phyloP scores from a whole-genome alignment of 495 filamentous ascomycete genomes.

The Penicillium salamii region DNA sequence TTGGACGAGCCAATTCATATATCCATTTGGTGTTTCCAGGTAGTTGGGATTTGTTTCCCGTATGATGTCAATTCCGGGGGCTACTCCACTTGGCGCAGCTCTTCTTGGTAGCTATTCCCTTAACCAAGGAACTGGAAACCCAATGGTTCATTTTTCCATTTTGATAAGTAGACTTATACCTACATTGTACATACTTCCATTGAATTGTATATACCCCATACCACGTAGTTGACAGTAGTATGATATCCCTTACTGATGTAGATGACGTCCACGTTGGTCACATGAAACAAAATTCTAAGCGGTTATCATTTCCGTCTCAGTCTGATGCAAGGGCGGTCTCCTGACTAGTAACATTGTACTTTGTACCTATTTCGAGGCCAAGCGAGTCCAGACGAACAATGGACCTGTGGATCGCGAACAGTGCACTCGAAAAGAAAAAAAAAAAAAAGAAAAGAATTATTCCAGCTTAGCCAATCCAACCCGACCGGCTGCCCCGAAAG shows the following conservation, averaged over 20 bases:
- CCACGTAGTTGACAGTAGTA: too few species aligned
- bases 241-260: conserved; percentile 7
- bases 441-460: neutral
- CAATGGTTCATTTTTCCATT: too few species aligned
- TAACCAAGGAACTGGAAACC: conserved; percentile 4
- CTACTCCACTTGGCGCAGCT: neutral
- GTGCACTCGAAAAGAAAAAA: neutral
- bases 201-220: too few species aligned
- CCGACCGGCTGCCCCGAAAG: neutral
- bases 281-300: neutral
- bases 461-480: neutral
- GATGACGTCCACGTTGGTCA: conserved; percentile 16
- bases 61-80: neutral
- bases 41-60: conserved; percentile 16
- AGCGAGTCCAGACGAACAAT: conserved; percentile 17
- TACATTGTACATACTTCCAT: too few species aligned
- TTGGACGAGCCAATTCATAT: neutral
- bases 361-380: neutral
- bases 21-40: conserved; percentile 20
- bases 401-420: conserved; percentile 5
- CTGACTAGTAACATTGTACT: neutral
- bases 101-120: neutral
- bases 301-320: neutral
- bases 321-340: conserved; percentile 15
- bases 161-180: too few species aligned